Conservation (phyloP, 2,329 filamentous ascomycete species). For the Hypoxylon sp. region DNA sequence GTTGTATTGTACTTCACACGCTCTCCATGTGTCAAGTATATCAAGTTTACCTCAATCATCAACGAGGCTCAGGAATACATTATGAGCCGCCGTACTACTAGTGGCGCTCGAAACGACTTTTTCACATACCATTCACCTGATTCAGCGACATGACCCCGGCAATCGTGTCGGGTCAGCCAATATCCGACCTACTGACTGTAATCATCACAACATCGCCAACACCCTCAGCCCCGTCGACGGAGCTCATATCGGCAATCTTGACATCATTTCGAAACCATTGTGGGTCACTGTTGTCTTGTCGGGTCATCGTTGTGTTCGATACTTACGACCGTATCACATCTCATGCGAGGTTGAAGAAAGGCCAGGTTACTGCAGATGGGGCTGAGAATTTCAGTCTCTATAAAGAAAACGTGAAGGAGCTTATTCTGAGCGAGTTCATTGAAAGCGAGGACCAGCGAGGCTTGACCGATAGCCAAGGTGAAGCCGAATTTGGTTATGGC, state of each 20-base stretch:
- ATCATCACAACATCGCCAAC: constrained; percentile 69
- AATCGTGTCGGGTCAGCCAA: constrained; percentile 1
- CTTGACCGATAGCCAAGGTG: constrained; percentile 43
- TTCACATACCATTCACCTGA: neutral
- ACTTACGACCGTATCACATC: constrained; percentile 62
- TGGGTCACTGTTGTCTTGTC: constrained; percentile 55
- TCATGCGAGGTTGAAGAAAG: constrained; percentile 64
- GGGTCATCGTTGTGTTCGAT: constrained; percentile 65
- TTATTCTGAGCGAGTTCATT: constrained; percentile 54
- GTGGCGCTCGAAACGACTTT: neutral
- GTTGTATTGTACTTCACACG: too few species aligned
- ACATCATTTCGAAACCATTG: constrained; percentile 61
- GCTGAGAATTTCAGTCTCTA: constrained; percentile 59
- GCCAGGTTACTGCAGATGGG: constrained; percentile 62
- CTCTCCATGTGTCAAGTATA: neutral
- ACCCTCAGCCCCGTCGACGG: constrained; percentile 65
- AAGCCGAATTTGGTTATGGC: constrained; percentile 63
- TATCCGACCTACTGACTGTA: constrained; percentile 53
- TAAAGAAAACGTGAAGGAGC: constrained; percentile 60
- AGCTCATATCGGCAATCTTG: constrained; percentile 62
- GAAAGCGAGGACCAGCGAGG: neutral
- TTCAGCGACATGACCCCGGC: constrained; percentile 18
- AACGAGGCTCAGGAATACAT: neutral
- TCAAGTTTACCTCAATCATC: too few species aligned
- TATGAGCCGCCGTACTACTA: neutral